Evolutionary conservation across 129 eudicot species (phyloP), one percentile per base, ranked within the genome.

Genomic region (Lonicera japonica): DNA sequence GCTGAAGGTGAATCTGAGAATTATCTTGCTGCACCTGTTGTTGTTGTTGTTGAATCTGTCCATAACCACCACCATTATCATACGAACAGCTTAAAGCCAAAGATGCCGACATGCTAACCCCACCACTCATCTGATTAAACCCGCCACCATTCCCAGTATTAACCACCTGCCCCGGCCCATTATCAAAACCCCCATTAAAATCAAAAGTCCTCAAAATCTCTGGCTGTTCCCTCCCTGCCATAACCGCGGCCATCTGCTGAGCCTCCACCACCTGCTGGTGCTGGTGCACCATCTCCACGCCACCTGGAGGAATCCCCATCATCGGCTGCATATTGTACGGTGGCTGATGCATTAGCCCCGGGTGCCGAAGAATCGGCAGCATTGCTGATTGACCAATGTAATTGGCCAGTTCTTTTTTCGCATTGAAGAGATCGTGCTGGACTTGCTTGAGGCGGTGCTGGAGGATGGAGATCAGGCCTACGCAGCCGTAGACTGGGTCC

Each of bases 401-500:
- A 15, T 57, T 62, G 5, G 97, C 74, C 57, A 89, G 53, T 62
- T 89, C 97, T 1, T 81, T 69, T 69, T 80, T 85, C 11, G 97
- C 97, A 7, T 34, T 63, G 12, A 62, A 73, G 9, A 89, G 36
- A 48, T 85, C 97, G 19, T 14, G 50, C 52, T 89, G 95, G 14
- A 86, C 86, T 63, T 89, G 90, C 54, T 76, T 75, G 11, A 89
- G 78, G 58, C 77, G 75, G 58, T 86, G 95, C 8, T 89, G 97
- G 11, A 89, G 79, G 9, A 80, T 53, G 2, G 95, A 82, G 24
- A 90, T 90, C 0, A 90, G 66, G 13, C 97, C 97, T 0, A 86
- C 95, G 11, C 97, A 90, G 11, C 97, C 97, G 21, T 90, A 86
- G 8, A 90, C 97, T 0, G 97, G 97, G 74, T 90, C 97, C 0